phyloP scores from a whole-genome alignment of 768 basidiomycete genomes.

The Scleroderma bovista region DNA sequence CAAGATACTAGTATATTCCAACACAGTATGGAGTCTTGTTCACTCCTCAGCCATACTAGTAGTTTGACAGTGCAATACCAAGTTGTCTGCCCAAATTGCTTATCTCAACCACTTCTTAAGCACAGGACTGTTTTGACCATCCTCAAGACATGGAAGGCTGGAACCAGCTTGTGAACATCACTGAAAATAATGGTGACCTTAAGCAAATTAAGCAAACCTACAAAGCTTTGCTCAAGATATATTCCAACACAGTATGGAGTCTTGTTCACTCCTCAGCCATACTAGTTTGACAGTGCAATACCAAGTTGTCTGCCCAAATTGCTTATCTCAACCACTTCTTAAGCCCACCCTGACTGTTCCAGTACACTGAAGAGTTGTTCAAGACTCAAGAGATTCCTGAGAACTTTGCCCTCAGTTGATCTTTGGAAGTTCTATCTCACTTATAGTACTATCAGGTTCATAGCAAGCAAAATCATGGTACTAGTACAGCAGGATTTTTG shows the following conservation, averaged over 20 bases:
- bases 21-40: constrained; percentile 64
- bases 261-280: constrained; percentile 18
- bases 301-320: too few relatives aligned
- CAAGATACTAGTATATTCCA: constrained; percentile 82
- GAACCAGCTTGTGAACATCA: constrained; percentile 70
- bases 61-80: constrained; percentile 22
- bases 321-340: constrained; percentile 77
- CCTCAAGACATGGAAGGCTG: constrained; percentile 73
- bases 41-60: constrained; percentile 19
- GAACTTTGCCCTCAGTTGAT: constrained; percentile 82
- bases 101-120: constrained; percentile 72
- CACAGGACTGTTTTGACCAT: constrained; percentile 55
- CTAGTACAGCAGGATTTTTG: neutral
- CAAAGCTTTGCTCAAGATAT: constrained; percentile 75
- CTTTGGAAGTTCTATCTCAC: constrained; percentile 92
- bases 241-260: constrained; percentile 85
- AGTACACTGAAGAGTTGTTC: constrained; percentile 85
- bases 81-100: too few relatives aligned
- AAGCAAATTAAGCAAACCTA: constrained; percentile 77
- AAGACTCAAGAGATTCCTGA: constrained; percentile 83
- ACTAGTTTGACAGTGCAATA: constrained; percentile 20
- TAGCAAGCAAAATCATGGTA: constrained; percentile 17
- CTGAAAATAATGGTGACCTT: constrained; percentile 73
- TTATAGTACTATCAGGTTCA: constrained; percentile 87
- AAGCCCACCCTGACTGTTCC: constrained; percentile 58